phyloP scores from a whole-genome alignment of 345 rosid genomes.

The Rhodamnia argentea region DNA sequence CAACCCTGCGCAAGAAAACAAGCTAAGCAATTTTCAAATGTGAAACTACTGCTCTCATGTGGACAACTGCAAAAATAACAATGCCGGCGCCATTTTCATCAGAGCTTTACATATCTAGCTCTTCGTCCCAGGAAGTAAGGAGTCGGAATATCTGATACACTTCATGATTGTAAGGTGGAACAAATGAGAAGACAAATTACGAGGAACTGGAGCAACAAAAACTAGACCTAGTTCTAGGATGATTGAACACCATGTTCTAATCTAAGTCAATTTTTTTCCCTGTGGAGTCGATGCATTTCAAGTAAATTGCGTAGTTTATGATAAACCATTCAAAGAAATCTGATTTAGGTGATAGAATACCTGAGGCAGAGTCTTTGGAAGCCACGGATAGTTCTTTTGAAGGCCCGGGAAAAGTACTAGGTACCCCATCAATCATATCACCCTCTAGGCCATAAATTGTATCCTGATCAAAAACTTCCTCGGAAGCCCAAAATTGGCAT shows the following conservation, averaged over 20 bases:
- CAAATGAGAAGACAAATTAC: background rate
- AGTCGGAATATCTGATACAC: background rate
- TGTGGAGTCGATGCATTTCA: background rate
- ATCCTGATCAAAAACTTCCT: slow-evolving; percentile 90
- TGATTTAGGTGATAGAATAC: slow-evolving; percentile 2
- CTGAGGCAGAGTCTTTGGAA: slow-evolving; percentile 29
- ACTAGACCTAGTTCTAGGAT: background rate
- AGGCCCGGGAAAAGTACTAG: slow-evolving; percentile 39
- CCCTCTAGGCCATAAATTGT: slow-evolving; percentile 60
- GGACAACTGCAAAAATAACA: background rate
- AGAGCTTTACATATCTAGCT: background rate
- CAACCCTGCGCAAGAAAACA: slow-evolving; percentile 22
- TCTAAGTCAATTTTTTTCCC: background rate
- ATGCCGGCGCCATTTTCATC: background rate
- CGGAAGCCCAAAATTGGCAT: slow-evolving; percentile 12
- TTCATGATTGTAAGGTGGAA: background rate
- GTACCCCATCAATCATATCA: slow-evolving; percentile 78
- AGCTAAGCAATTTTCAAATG: background rate
- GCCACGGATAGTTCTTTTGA: slow-evolving; percentile 37
- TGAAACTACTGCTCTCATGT: background rate
- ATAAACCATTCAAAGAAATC: background rate
- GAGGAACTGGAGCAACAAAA: background rate
- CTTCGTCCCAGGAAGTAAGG: background rate
- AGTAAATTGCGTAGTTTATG: background rate
- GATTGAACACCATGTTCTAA: background rate